Percentiles rank a stretch among this genome's conserved stretches.
phyloP scores from a whole-genome alignment of 2,329 filamentous ascomycete species.

The Venturiaceae sp. region DNA sequence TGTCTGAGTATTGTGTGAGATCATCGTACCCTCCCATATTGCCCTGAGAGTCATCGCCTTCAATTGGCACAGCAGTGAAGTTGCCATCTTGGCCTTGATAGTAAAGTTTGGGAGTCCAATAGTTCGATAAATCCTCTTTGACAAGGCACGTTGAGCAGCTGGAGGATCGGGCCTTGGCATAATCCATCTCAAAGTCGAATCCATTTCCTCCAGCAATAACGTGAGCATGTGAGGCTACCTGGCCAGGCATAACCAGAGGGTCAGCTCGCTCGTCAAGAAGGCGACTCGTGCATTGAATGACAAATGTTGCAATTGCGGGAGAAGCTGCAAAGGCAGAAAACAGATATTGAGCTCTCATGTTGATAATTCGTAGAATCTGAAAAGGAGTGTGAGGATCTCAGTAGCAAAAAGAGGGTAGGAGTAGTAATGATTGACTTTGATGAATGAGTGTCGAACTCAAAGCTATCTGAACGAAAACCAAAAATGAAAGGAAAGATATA shows the following conservation, averaged over 20 bases:
- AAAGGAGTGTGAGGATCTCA: too few species aligned
- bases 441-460: too few species aligned
- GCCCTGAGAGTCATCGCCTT: slow-evolving; percentile 25
- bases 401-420: too few species aligned
- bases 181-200: slow-evolving; percentile 54
- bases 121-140: slow-evolving; percentile 1
- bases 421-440: too few species aligned
- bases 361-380: too few species aligned
- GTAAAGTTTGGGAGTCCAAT: slow-evolving; percentile 1
- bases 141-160: not conserved
- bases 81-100: not conserved
- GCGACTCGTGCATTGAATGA: not conserved
- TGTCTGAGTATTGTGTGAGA: too few species aligned
- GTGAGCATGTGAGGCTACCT: slow-evolving; percentile 21
- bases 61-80: not conserved
- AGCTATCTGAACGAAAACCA: too few species aligned
- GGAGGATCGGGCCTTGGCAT: slow-evolving; percentile 41
- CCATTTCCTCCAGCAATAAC: slow-evolving; percentile 43
- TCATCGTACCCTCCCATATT: slow-evolving; percentile 44
- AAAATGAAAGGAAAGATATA: too few species aligned
- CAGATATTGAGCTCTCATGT: too few species aligned
- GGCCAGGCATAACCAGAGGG: slow-evolving; percentile 22
- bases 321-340: not conserved
- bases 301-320: not conserved
- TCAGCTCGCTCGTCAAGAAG: slow-evolving; percentile 41